These are phyloP conservation scores for Xerocomus potaroensis DNA, from an alignment of 768 basidiomycete genomes.

Conservation along the genomic window DNA sequence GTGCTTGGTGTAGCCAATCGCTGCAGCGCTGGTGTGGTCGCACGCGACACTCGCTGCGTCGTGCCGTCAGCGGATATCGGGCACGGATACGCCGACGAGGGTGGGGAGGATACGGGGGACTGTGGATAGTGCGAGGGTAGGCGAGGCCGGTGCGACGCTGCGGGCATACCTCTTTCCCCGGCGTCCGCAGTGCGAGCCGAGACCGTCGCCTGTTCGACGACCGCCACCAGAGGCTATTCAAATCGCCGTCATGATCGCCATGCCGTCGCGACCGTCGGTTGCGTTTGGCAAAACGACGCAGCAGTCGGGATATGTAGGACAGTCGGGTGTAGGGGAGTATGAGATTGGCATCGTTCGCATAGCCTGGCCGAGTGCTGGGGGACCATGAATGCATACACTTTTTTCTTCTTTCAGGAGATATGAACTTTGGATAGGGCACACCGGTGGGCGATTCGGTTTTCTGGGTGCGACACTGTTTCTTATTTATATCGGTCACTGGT, in stretches of 20 bases:
- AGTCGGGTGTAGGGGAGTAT: slow-evolving; percentile 30
- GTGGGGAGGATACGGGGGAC: too few relatives aligned
- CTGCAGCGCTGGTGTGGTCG: slow-evolving; percentile 19
- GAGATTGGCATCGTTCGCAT: slow-evolving; percentile 43
- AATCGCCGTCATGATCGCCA: slow-evolving; percentile 43
- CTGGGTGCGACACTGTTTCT: too few relatives aligned
- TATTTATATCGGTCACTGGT: too few relatives aligned
- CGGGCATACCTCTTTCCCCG: slow-evolving; percentile 4
- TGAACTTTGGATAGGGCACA: neutral
- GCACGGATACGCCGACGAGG: neutral
- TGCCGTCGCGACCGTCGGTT: slow-evolving; percentile 34
- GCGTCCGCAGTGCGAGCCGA: slow-evolving; percentile 4
- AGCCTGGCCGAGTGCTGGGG: slow-evolving; percentile 29
- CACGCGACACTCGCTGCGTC: neutral
- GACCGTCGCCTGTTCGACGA: slow-evolving; percentile 8
- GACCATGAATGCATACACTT: neutral
- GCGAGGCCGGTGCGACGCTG: slow-evolving; percentile 1
- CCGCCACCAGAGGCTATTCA: slow-evolving; percentile 28
- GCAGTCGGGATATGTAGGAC: slow-evolving; percentile 3
- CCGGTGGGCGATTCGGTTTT: neutral
- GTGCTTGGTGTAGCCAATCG: slow-evolving; percentile 16
- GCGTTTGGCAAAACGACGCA: neutral
- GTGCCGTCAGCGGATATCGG: neutral
- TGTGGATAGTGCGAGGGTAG: neutral
- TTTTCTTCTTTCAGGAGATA: neutral